A percentile compares a stretch with the other conserved stretches of the same genome.
These are phyloP conservation scores for Staphylotrichum tortipilum DNA, from an alignment of 495 filamentous ascomycete species.

Conservation along the genomic window DNA sequence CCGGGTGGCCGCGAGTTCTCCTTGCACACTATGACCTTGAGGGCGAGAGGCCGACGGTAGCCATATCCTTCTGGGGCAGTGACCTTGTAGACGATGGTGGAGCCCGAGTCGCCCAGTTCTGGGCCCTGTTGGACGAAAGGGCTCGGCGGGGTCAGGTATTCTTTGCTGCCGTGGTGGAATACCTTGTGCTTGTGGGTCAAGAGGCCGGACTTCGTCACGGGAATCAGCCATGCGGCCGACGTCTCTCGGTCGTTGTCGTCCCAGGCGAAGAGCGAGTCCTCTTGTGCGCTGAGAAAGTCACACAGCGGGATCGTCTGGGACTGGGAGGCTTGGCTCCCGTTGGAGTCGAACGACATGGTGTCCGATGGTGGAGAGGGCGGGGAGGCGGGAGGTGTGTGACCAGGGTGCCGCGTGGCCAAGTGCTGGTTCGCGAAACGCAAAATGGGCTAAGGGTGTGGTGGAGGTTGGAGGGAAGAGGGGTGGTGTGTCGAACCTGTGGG, in stretches of 20 bases:
- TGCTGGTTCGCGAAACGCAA: no score
- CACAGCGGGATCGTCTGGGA: constrained; percentile 11
- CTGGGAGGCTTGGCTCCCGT: constrained; percentile 19
- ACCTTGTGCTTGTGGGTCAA: constrained; percentile 27
- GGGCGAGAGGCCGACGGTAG: constrained; percentile 21
- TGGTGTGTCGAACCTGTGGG: no score
- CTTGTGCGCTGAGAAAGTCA: constrained; percentile 16
- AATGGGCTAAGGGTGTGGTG: not conserved
- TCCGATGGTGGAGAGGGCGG: not conserved
- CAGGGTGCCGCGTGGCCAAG: not conserved
- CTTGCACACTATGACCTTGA: constrained; percentile 27
- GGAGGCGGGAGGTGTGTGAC: not conserved
- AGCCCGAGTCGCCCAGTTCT: constrained; percentile 22
- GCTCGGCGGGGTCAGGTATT: constrained; percentile 19
- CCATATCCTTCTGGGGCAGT: constrained; percentile 11
- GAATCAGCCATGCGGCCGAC: constrained; percentile 16
- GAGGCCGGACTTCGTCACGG: constrained; percentile 15
- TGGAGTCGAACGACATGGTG: constrained; percentile 15
- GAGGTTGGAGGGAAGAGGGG: no score
- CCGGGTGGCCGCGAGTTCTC: constrained; percentile 19
- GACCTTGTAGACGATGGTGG: constrained; percentile 26
- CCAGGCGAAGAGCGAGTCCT: constrained; percentile 23
- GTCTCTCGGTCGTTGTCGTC: constrained; percentile 15
- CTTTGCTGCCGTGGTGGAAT: constrained; percentile 23
- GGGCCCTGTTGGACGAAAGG: constrained; percentile 18